phyloP scores from a whole-genome alignment of 225 moss, liverwort and hornwort genomes.

The Asterella californica region DNA sequence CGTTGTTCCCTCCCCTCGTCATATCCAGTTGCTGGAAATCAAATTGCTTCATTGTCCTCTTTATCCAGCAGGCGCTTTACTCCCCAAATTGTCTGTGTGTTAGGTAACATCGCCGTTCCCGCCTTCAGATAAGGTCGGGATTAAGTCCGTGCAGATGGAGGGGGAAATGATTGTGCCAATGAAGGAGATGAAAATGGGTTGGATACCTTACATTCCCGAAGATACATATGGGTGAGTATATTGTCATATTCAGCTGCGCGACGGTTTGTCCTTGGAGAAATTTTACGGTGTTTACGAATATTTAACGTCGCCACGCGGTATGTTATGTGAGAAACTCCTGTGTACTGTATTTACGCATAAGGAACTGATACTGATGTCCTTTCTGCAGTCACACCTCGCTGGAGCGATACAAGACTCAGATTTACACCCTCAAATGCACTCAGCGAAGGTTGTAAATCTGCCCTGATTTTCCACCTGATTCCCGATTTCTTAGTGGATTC shows the following conservation, averaged over 20 bases:
- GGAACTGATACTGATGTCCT: not conserved
- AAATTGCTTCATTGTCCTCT: too few relatives aligned
- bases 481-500: too few relatives aligned
- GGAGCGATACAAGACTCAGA: conserved; percentile 70
- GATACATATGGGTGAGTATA: conserved; percentile 60
- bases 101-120: conserved; percentile 82
- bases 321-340: not conserved
- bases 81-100: not conserved
- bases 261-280: not conserved
- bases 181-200: conserved; percentile 99
- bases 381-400: conserved; percentile 59
- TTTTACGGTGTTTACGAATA: not conserved
- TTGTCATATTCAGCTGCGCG: not conserved
- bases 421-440: conserved; percentile 84
- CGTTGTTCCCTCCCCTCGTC: not conserved
- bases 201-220: conserved; percentile 83
- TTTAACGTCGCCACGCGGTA: not conserved
- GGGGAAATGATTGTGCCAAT: conserved; percentile 89
- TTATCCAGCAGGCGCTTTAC: not conserved
- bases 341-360: not conserved
- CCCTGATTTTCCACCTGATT: not conserved
- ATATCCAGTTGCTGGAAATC: not conserved
- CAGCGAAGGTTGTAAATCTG: conserved; percentile 48
- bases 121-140: conserved; percentile 90
- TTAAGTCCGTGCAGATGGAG: conserved; percentile 91